Base-by-base conservation (phyloP, 2,329 filamentous ascomycete genomes). In the Hymenoscyphus repandus region DNA sequence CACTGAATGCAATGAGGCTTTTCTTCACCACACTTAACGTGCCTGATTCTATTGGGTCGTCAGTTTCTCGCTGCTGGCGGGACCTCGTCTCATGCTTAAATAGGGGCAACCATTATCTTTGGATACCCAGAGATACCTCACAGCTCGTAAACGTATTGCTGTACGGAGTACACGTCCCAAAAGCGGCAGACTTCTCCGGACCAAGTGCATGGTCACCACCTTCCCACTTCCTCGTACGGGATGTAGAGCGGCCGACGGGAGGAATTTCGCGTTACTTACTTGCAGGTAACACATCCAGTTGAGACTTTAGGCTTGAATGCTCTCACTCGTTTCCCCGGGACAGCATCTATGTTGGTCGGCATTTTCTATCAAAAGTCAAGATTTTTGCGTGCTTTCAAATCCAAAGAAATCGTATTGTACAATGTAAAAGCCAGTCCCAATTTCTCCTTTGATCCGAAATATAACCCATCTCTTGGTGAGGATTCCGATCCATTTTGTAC, bases 21-120 rank as follows among this genome's bases (percentile, higher is more conserved):
- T 17, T 36, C 32, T 40, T 52, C 49, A 5, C 43, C 44, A 41
- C 49, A 52, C 30, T 52, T 52, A 9, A 52, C 45, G 17, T 45
- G 43, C 4, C 49, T 44, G 20, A 42, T 43, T 20, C 36, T 44
- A 27, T 30, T 44, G 27, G 10, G 17, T 13, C 33, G 13, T 22
- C 4, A 46, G 44, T 7, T 27, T 27, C 22, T 27, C 4, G 22
- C 4, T 27, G 22, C 22, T 4, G 22, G 22, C 7, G 22, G 7
- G 22, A 4, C 22, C 22, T 27, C 22, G 22, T 27, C 22, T 27
- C 22, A 27, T 27, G 22, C 22, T 27, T 20, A 37, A 27, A 20
- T 17, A 27, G 10, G 15, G 10, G 38, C 22, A 5, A 15, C 6
- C 3, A 30, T 31, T 9, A 38, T 4, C 5, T 6, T 20, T 3